Conservation (phyloP, 345 rosid genomes). For the Eutrema yunnanense region DNA sequence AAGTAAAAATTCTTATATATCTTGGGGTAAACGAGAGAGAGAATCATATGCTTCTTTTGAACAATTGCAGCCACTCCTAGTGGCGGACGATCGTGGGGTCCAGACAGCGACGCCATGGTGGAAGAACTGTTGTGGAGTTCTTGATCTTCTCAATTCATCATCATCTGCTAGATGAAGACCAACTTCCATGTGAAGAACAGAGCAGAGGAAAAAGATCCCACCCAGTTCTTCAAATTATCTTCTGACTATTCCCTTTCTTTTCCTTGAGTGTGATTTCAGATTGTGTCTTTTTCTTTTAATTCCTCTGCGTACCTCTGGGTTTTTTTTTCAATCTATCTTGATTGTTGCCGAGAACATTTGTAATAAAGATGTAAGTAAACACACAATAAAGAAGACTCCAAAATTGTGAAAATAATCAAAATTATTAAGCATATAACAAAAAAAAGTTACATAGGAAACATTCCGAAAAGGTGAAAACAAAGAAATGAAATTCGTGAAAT, state of each 20-base stretch:
- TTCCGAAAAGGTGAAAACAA: not conserved
- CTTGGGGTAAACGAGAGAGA: not conserved
- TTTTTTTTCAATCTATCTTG: slow-evolving; percentile 8
- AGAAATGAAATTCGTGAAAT: not conserved
- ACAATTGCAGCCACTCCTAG: slow-evolving; percentile 29
- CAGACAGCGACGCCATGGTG: slow-evolving; percentile 25
- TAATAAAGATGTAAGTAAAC: slow-evolving; percentile 3
- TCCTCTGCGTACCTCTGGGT: not conserved
- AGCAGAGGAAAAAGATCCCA: not conserved
- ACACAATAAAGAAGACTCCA: slow-evolving; percentile 1
- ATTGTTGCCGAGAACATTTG: slow-evolving; percentile 15
- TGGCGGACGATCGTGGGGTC: not conserved
- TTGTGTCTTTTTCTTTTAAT: not conserved
- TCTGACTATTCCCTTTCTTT: not conserved
- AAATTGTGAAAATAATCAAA: slow-evolving; percentile 4
- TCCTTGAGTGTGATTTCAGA: not conserved
- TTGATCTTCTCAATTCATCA: slow-evolving; percentile 25
- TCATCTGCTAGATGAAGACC: slow-evolving; percentile 12
- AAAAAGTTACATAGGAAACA: not conserved
- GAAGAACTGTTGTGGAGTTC: slow-evolving; percentile 26
- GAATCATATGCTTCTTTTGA: not conserved
- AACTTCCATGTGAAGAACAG: slow-evolving; percentile 4
- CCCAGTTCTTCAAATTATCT: not conserved
- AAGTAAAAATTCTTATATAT: not conserved
- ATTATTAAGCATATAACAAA: slow-evolving; percentile 15